Conservation (phyloP, 1,284 basidiomycete genomes). For the Ganoderma lucidum region DNA sequence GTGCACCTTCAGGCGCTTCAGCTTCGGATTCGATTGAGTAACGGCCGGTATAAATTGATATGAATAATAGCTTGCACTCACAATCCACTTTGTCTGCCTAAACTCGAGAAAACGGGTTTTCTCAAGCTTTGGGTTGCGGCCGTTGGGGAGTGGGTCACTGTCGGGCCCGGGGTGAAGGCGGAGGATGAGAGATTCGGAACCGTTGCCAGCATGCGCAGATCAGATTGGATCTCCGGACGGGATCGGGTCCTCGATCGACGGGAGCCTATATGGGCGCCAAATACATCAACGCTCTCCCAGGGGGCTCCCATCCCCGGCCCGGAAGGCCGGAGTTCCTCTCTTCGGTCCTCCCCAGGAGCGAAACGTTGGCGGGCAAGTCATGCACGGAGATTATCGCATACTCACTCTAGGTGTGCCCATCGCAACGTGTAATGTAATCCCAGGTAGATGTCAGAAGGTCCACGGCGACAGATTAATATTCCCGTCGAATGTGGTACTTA, state of each 20-base stretch:
- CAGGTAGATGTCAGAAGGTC: not conserved
- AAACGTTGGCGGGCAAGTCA: not conserved
- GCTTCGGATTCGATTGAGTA: not conserved
- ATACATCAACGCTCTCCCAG: not conserved
- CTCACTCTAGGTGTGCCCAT: not conserved
- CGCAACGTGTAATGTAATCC: not conserved
- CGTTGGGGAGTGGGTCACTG: not conserved
- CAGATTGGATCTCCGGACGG: not conserved
- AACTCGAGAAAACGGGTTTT: not conserved
- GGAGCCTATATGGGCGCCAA: not conserved
- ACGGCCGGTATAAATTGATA: not conserved
- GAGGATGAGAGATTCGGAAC: not conserved
- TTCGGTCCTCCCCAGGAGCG: not conserved
- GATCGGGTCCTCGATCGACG: conserved; percentile 1
- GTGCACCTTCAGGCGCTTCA: not conserved
- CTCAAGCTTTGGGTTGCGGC: not conserved
- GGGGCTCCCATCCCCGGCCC: not conserved
- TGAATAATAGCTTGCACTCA: not conserved
- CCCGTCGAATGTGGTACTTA: not conserved
- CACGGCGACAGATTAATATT: not conserved
- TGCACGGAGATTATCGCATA: not conserved
- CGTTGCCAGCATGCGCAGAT: not conserved
- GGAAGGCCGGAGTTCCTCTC: not conserved
- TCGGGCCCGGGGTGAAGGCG: not conserved
- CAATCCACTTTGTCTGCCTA: not conserved